These are phyloP conservation scores for Penicillium thymicola DNA, from an alignment of 2,329 filamentous ascomycete genomes.

Conservation along the genomic window DNA sequence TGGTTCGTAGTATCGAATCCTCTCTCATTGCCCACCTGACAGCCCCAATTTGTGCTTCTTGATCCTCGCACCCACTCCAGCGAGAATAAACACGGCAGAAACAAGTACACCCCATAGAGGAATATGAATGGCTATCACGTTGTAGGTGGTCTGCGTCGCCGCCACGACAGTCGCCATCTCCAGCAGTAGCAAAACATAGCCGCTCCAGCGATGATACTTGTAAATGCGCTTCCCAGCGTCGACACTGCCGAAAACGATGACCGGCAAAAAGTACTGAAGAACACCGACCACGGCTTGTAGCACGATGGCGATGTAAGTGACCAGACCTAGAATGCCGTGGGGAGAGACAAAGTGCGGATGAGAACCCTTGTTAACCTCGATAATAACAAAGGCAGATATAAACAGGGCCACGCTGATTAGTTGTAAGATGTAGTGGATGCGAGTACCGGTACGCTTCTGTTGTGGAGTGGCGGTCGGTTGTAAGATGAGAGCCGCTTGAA, in stretches of 20 bases:
- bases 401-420: constrained; percentile 52
- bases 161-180: constrained; percentile 71
- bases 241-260: constrained; percentile 67
- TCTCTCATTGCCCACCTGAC: neutral
- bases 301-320: constrained; percentile 66
- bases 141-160: constrained; percentile 75
- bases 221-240: constrained; percentile 78
- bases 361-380: constrained; percentile 71
- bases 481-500: constrained; percentile 77
- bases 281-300: constrained; percentile 76
- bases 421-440: constrained; percentile 65
- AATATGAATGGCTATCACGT: constrained; percentile 64
- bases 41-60: constrained; percentile 75
- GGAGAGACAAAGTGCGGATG: constrained; percentile 68
- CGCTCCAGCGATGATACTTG: constrained; percentile 80
- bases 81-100: constrained; percentile 62
- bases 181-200: constrained; percentile 69
- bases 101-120: constrained; percentile 72
- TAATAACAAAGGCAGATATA: constrained; percentile 42
- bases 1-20: too few species aligned
- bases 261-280: constrained; percentile 74
- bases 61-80: constrained; percentile 73
- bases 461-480: constrained; percentile 77
- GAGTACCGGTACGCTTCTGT: constrained; percentile 66
- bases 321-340: constrained; percentile 79